Conservation (phyloP, 345 rosid species). For the Toxicodendron radicans region DNA sequence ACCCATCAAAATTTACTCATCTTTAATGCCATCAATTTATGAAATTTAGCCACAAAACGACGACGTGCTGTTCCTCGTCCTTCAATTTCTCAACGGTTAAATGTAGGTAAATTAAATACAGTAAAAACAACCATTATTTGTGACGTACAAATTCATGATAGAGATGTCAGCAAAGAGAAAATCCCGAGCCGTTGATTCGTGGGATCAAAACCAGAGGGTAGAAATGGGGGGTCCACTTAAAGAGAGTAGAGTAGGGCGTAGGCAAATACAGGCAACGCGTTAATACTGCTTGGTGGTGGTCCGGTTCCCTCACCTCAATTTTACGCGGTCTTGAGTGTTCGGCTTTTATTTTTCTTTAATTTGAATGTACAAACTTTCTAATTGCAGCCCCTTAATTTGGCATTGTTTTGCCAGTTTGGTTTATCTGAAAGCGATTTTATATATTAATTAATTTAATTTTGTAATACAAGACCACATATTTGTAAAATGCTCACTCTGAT, state of each 20-base stretch:
- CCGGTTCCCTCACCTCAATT: constrained; percentile 18
- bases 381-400: background rate
- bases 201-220: too few species aligned
- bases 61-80: background rate
- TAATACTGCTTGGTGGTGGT: background rate
- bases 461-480: too few species aligned
- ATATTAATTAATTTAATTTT: too few species aligned
- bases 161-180: too few species aligned
- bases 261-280: background rate
- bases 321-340: constrained; percentile 6
- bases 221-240: too few species aligned
- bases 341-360: background rate
- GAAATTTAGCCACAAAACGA: background rate
- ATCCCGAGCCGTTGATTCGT: too few species aligned
- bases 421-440: too few species aligned
- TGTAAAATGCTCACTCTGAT: too few species aligned
- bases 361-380: background rate
- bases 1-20: too few species aligned
- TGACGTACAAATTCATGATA: background rate
- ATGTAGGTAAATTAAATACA: background rate
- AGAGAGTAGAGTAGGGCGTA: background rate
- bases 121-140: background rate
- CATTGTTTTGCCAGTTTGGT: background rate
- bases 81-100: too few species aligned
- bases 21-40: too few species aligned